A percentile compares a stretch with the other conserved stretches of the same genome.
Evolutionary conservation across 495 filamentous ascomycete species (phyloP).

Genomic region (Penicillium silybi): DNA sequence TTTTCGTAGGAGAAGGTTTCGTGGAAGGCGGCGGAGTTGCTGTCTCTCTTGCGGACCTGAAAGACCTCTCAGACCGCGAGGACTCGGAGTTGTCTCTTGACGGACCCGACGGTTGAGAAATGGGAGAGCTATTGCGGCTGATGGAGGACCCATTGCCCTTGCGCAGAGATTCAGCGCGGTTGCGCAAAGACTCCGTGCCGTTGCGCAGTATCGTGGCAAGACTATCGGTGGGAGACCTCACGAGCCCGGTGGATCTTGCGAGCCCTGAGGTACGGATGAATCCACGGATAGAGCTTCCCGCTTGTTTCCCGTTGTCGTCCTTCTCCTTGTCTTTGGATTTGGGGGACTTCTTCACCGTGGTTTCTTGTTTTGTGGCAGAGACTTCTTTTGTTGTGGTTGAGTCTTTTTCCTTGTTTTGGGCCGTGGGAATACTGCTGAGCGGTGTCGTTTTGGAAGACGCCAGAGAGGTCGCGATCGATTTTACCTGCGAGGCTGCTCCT

Average conservation of each 20-base stretch:
- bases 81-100: conserved; percentile 27
- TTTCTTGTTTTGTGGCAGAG: neutral
- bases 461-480: conserved; percentile 21
- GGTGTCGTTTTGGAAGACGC: conserved; percentile 17
- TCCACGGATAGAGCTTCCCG: conserved; percentile 32
- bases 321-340: conserved; percentile 1
- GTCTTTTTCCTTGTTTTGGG: conserved; percentile 5
- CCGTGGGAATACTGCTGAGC: conserved; percentile 4
- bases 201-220: conserved; percentile 23
- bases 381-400: neutral
- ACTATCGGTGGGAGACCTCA: conserved; percentile 30
- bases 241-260: conserved; percentile 22
- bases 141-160: conserved; percentile 14
- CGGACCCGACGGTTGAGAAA: conserved; percentile 11
- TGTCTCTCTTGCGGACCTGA: conserved; percentile 13
- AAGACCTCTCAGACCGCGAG: conserved; percentile 19
- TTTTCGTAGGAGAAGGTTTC: conserved; percentile 10
- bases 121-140: conserved; percentile 15
- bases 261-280: conserved; percentile 41
- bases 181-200: conserved; percentile 22
- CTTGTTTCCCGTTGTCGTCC: conserved; percentile 8
- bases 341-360: neutral
- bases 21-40: conserved; percentile 6
- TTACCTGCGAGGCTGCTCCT: conserved; percentile 22
- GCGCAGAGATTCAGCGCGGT: conserved; percentile 19